Evolutionary conservation across 2,329 filamentous ascomycete genomes (phyloP).

Genomic region (Botryotinia calthae): DNA sequence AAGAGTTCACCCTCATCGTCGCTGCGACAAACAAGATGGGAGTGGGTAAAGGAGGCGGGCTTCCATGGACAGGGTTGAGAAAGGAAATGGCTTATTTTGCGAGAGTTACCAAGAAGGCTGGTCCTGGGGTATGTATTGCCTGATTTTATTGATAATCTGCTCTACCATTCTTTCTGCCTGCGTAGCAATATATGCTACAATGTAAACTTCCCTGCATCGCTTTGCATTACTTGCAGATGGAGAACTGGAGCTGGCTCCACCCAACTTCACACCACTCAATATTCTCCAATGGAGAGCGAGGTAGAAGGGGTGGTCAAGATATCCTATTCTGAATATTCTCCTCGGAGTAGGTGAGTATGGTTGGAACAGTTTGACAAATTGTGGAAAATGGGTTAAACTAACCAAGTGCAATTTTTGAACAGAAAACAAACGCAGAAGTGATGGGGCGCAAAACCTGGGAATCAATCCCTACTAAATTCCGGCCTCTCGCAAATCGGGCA

Average conservation of each 20-base stretch:
- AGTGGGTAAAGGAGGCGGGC: constrained; percentile 73
- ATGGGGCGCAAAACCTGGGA: constrained; percentile 99
- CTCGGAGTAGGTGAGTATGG: background rate
- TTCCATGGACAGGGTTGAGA: constrained; percentile 87
- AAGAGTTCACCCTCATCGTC: constrained; percentile 82
- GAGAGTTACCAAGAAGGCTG: constrained; percentile 69
- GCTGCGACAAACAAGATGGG: constrained; percentile 88
- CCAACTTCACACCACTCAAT: no score
- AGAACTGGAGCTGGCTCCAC: background rate
- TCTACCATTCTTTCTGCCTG: background rate
- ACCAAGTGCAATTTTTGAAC: background rate
- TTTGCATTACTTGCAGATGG: background rate
- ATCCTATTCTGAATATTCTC: background rate
- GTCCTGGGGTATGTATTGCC: constrained; percentile 39
- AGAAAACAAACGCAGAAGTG: constrained; percentile 68
- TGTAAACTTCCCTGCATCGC: background rate
- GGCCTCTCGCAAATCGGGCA: constrained; percentile 74
- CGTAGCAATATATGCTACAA: background rate
- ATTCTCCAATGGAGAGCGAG: background rate
- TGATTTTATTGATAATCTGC: background rate
- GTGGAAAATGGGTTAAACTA: background rate
- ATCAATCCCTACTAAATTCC: constrained; percentile 73
- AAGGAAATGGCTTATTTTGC: constrained; percentile 96
- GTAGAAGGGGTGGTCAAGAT: background rate
- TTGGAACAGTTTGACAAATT: background rate